Evolutionary conservation across 768 basidiomycete genomes (phyloP).

Genomic region (Termitomyces heimii): DNA sequence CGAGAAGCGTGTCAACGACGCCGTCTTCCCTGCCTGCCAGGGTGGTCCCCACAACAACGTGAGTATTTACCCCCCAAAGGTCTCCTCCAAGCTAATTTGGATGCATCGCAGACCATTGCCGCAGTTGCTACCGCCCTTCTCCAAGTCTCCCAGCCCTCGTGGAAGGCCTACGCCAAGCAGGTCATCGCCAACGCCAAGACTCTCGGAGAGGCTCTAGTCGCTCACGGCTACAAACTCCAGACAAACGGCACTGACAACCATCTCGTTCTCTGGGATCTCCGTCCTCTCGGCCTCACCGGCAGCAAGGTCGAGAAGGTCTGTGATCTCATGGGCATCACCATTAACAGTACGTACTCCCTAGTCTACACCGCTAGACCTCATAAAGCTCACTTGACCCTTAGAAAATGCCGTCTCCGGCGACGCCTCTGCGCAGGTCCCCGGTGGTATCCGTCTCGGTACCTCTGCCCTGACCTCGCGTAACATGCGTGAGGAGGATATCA

Average conservation of each 20-base stretch:
- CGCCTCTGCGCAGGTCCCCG: constrained; percentile 90
- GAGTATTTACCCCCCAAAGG: constrained; percentile 15
- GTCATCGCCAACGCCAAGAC: constrained; percentile 85
- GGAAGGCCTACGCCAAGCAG: constrained; percentile 89
- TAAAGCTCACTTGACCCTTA: constrained; percentile 18
- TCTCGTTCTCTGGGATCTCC: constrained; percentile 95
- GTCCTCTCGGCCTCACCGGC: constrained; percentile 93
- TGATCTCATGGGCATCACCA: constrained; percentile 93
- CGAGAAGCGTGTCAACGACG: constrained; percentile 95
- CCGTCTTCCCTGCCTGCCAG: constrained; percentile 99
- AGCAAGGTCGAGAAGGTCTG: constrained; percentile 99
- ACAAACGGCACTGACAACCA: constrained; percentile 97
- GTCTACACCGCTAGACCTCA: neutral
- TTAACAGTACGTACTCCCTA: constrained; percentile 68
- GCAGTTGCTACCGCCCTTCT: constrained; percentile 89
- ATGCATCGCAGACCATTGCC: constrained; percentile 70
- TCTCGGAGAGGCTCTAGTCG: constrained; percentile 65
- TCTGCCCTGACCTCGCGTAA: constrained; percentile 92
- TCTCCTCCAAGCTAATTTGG: neutral
- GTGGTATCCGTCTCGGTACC: constrained; percentile 95
- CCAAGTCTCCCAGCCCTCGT: constrained; percentile 86
- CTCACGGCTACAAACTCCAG: constrained; percentile 91
- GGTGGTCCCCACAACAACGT: constrained; percentile 99
- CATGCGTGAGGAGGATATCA: constrained; percentile 86
- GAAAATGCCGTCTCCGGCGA: constrained; percentile 98